Evolutionary conservation across 768 basidiomycete species (phyloP).

Genomic region (Glaciozyma antarctica): DNA sequence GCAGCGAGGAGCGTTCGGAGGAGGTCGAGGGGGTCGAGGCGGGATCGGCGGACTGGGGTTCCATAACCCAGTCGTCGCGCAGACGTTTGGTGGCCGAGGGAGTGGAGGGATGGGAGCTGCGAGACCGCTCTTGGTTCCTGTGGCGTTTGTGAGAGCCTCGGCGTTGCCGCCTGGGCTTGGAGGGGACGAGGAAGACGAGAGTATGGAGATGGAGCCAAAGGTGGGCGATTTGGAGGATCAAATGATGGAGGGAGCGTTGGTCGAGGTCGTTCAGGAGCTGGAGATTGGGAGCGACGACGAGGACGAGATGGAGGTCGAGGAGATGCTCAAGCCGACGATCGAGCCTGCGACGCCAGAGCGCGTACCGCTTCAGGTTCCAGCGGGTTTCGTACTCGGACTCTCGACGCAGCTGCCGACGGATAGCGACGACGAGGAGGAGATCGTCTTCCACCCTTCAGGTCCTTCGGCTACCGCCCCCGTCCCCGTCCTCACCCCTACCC

Average conservation of each 20-base stretch:
- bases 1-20: not conserved
- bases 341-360: too few relatives aligned
- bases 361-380: too few relatives aligned
- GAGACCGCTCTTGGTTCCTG: constrained; percentile 26
- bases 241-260: not conserved
- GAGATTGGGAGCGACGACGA: constrained; percentile 11
- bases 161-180: constrained; percentile 6
- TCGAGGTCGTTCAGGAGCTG: not conserved
- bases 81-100: not conserved
- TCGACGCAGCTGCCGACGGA: not conserved
- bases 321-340: not conserved
- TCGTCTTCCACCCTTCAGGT: constrained; percentile 10
- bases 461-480: not conserved
- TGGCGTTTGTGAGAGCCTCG: constrained; percentile 21
- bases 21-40: not conserved
- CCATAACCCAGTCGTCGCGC: too few relatives aligned
- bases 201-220: not conserved
- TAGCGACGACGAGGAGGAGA: constrained; percentile 8
- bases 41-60: not conserved
- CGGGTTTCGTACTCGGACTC: not conserved
- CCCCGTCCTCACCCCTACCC: not conserved
- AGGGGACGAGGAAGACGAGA: constrained; percentile 22
- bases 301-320: constrained; percentile 10
- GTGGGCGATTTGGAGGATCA: constrained; percentile 12
- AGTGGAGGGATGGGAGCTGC: not conserved